Evolutionary conservation across 2,329 filamentous ascomycete species (phyloP), one percentile per base, ranked within the genome.

Genomic region (Hypoxylon sp.): DNA sequence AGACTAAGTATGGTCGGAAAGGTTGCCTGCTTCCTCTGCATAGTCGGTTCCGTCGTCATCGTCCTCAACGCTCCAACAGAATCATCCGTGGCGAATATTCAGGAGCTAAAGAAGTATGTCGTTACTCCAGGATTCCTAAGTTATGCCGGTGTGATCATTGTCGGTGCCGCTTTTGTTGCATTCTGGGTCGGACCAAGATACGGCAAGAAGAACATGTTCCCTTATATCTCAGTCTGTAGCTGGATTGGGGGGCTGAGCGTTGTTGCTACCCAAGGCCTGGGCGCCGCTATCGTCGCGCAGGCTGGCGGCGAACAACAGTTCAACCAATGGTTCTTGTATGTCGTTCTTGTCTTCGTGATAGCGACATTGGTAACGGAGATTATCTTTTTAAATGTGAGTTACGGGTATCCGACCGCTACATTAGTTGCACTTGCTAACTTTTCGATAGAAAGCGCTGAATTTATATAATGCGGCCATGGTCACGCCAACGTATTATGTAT

Each of bases 401-500:
- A 5, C 6, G 7, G 34, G 2, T 28, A 22, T 19, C 26, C 41
- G n/a, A 6, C 22, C 15, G 10, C 11, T n/a, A 34, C 43, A 48
- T 39, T n/a, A 8, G 22, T n/a, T 4, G 32, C 28, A 60, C 67
- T n/a, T n/a, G 62, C 78, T 84, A 60, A 82, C 68, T 43, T 3
- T 50, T n/a, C 44, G 43, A 61, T 79, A 98, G 94, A 99, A 99
- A 97, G 95, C 95, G 5, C 85, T 98, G 59, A 98, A 99, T 74
- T 79, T 99, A 51, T 98, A 94, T 84, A 98, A 99, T 73, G 95
- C 95, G 37, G 94, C 95, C 6, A 86, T 99, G 68, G 95, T 99
- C 62, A 99, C 95, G 0, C 95, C 95, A 0, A 99, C 95, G 2
- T 99, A 99, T 80, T 99, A 99, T 77, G 95, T 99, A 69, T 94